Percentiles rank a stretch among this genome's conserved stretches.
Conservation (phyloP, 2,329 filamentous ascomycete species). For the Ascochyta rabiei region DNA sequence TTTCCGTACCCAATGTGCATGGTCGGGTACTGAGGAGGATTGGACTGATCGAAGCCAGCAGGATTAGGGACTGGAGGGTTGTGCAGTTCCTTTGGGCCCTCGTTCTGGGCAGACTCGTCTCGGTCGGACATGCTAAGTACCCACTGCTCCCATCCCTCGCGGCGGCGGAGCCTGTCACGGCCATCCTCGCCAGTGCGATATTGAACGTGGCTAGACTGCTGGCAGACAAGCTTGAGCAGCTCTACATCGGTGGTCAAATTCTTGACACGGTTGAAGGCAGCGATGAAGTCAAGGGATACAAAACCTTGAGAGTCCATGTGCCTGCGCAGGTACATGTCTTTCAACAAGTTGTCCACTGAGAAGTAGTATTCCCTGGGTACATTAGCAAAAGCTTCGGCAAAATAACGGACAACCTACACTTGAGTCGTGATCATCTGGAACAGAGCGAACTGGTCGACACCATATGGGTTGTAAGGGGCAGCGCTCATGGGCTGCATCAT, state of each 20-base stretch:
- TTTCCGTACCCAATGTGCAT: slow-evolving; percentile 31
- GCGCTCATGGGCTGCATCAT: slow-evolving; percentile 63
- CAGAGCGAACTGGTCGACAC: slow-evolving; percentile 62
- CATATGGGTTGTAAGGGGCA: slow-evolving; percentile 63
- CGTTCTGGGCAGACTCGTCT: slow-evolving; percentile 73
- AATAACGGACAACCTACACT: slow-evolving; percentile 50
- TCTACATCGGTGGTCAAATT: slow-evolving; percentile 73
- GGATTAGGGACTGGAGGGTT: slow-evolving; percentile 49
- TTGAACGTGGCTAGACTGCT: slow-evolving; percentile 75
- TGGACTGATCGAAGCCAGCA: slow-evolving; percentile 42
- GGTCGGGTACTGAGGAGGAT: slow-evolving; percentile 36
- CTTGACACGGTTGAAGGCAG: slow-evolving; percentile 85
- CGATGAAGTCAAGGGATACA: slow-evolving; percentile 78
- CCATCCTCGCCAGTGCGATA: slow-evolving; percentile 77
- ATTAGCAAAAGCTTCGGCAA: slow-evolving; percentile 33
- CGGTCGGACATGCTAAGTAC: slow-evolving; percentile 74
- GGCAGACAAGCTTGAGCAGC: slow-evolving; percentile 75
- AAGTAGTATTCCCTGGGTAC: slow-evolving; percentile 87
- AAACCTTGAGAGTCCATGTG: slow-evolving; percentile 97
- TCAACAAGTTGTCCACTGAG: slow-evolving; percentile 92
- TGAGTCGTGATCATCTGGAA: slow-evolving; percentile 66
- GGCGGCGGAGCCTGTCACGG: slow-evolving; percentile 76
- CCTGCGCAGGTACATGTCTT: slow-evolving; percentile 84
- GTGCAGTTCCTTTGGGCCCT: slow-evolving; percentile 64
- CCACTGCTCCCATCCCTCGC: slow-evolving; percentile 80